These are phyloP conservation scores for Cucurbita ficifolia DNA, from an alignment of 306 rosid genomes.

Conservation along the genomic window DNA sequence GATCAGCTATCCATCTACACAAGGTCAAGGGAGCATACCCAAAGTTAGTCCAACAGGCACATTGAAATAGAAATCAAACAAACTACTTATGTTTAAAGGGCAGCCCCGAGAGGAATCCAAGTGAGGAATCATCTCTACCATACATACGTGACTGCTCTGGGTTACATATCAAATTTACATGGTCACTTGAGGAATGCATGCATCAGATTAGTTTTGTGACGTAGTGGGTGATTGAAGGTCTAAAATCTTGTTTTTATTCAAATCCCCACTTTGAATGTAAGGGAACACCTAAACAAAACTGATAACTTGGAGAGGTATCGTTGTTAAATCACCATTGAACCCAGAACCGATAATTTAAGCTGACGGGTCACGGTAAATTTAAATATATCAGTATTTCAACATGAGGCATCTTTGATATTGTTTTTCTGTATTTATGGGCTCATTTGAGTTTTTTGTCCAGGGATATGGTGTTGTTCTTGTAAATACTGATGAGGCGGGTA, in stretches of 20 bases:
- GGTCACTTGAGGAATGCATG: background rate
- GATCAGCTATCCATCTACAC: background rate
- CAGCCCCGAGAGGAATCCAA: background rate
- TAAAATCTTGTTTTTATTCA: background rate
- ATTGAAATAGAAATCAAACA: background rate
- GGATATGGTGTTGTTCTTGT: constrained; percentile 93
- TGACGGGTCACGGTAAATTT: background rate
- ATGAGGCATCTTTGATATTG: background rate
- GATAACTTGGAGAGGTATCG: background rate
- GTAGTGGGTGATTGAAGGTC: background rate
- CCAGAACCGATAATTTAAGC: background rate
- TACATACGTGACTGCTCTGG: background rate
- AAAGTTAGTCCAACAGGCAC: background rate
- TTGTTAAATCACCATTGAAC: background rate
- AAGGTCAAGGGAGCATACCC: background rate
- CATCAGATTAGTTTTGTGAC: background rate
- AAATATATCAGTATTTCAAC: background rate
- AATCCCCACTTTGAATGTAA: background rate
- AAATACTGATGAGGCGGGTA: constrained; percentile 84
- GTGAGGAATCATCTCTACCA: background rate
- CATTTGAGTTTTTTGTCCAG: constrained; percentile 29
- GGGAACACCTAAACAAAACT: background rate
- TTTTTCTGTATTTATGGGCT: background rate
- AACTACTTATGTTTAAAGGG: background rate
- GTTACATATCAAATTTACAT: background rate